A percentile compares a stretch with the other conserved stretches of the same genome.
phyloP scores from a whole-genome alignment of 768 basidiomycete genomes.

The Rhodotorula toruloides region DNA sequence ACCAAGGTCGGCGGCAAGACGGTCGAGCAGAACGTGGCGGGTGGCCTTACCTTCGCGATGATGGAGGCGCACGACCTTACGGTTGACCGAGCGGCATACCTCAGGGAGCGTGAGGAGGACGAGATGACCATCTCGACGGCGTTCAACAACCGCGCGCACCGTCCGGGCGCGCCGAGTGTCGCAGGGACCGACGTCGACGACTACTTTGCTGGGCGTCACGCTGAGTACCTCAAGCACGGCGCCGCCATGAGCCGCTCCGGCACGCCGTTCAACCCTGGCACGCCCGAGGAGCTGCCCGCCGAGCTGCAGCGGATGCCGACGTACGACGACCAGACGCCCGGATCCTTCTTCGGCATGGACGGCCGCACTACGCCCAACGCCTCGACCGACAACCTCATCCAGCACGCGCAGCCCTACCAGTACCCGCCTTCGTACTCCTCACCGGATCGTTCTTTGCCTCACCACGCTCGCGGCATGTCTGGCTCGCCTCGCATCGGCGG shows the following conservation, averaged over 20 bases:
- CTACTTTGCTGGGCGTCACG: conserved; percentile 20
- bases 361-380: neutral
- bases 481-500: neutral
- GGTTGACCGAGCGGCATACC: conserved; percentile 44
- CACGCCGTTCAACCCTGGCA: neutral
- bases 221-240: conserved; percentile 32
- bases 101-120: conserved; percentile 36
- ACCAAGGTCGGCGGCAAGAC: conserved; percentile 31
- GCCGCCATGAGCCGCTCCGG: neutral
- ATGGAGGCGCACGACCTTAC: conserved; percentile 46
- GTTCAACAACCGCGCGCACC: neutral
- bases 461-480: no score
- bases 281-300: conserved; percentile 22
- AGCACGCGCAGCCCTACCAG: conserved; percentile 10
- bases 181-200: conserved; percentile 16
- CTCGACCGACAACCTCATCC: conserved; percentile 33
- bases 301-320: conserved; percentile 32
- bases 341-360: neutral
- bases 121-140: conserved; percentile 36
- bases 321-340: neutral
- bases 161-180: neutral
- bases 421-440: conserved; percentile 22
- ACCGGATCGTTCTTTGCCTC: neutral
- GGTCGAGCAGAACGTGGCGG: conserved; percentile 25
- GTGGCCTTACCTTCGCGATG: conserved; percentile 34